phyloP scores from a whole-genome alignment of 768 basidiomycete species.

The Antrodiella citrinella region DNA sequence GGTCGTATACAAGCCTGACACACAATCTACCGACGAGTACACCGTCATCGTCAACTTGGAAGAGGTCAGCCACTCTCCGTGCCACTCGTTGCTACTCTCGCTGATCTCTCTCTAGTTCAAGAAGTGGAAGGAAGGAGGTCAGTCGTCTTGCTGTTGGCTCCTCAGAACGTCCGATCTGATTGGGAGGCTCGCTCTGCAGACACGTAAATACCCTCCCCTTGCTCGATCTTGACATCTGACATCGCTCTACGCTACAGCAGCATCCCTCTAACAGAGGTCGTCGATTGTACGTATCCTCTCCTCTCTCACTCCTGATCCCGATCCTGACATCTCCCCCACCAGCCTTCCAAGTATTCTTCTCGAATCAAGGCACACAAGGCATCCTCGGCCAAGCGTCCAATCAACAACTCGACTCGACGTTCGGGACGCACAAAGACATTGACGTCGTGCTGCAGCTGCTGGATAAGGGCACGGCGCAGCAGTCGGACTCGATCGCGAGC shows the following conservation, averaged over 20 bases:
- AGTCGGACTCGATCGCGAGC: constrained; percentile 34
- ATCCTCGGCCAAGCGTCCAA: constrained; percentile 65
- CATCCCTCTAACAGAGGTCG: constrained; percentile 64
- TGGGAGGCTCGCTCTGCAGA: constrained; percentile 31
- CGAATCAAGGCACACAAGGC: constrained; percentile 74
- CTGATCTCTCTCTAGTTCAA: constrained; percentile 39
- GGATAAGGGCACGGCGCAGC: constrained; percentile 52
- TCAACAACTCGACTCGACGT: constrained; percentile 72
- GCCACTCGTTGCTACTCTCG: not conserved
- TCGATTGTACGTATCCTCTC: constrained; percentile 56
- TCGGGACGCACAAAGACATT: constrained; percentile 55
- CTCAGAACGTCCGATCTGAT: constrained; percentile 7
- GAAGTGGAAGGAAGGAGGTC: constrained; percentile 78
- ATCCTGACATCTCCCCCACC: constrained; percentile 2
- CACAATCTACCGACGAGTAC: constrained; percentile 66
- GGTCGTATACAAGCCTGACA: constrained; percentile 74
- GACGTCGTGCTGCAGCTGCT: constrained; percentile 58
- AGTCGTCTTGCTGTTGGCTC: constrained; percentile 20
- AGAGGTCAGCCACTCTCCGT: constrained; percentile 38
- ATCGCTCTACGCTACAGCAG: constrained; percentile 33
- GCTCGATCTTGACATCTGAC: not conserved
- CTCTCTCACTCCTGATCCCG: not conserved
- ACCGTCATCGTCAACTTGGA: constrained; percentile 56
- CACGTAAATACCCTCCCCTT: constrained; percentile 42
- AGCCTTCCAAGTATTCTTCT: constrained; percentile 70